Conservation (phyloP, 129 eudicot species). For the Helianthus tuberosus region DNA sequence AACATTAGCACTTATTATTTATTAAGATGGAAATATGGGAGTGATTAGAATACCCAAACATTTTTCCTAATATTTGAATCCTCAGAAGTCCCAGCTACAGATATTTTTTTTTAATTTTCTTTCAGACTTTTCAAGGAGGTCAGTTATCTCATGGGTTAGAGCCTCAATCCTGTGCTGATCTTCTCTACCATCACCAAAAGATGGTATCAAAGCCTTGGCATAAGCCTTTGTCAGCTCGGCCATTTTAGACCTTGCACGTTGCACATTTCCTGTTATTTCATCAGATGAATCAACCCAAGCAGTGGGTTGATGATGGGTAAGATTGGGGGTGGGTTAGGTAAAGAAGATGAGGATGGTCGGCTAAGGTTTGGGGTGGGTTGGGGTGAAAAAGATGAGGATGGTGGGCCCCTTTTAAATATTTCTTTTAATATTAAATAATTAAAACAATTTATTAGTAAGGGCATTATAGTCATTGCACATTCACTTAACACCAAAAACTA, state of each 20-base stretch:
- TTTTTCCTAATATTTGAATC: conserved; percentile 83
- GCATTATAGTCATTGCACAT: too few species aligned
- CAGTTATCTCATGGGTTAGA: conserved; percentile 85
- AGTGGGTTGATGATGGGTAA: too few species aligned
- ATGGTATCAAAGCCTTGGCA: conserved; percentile 91
- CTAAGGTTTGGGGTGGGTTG: too few species aligned
- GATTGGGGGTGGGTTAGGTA: too few species aligned
- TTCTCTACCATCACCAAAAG: conserved; percentile 90
- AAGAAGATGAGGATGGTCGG: too few species aligned
- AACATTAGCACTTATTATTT: not conserved
- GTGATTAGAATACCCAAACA: conserved; percentile 68
- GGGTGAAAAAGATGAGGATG: too few species aligned
- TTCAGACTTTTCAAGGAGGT: conserved; percentile 69
- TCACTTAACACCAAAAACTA: too few species aligned
- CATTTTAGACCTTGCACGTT: conserved; percentile 70
- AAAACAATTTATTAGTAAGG: too few species aligned
- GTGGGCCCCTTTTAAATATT: too few species aligned
- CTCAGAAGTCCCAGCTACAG: conserved; percentile 84
- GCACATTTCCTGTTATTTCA: conserved; percentile 76
- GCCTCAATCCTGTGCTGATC: conserved; percentile 79
- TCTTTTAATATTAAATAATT: too few species aligned
- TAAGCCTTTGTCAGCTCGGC: conserved; percentile 82
- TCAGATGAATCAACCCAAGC: conserved; percentile 96
- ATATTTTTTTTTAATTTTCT: conserved; percentile 69
- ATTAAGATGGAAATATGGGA: not conserved